Evolutionary conservation across 2,329 filamentous ascomycete genomes (phyloP), one percentile per base, ranked within the genome.

Genomic region (Samsoniella hepiali): DNA sequence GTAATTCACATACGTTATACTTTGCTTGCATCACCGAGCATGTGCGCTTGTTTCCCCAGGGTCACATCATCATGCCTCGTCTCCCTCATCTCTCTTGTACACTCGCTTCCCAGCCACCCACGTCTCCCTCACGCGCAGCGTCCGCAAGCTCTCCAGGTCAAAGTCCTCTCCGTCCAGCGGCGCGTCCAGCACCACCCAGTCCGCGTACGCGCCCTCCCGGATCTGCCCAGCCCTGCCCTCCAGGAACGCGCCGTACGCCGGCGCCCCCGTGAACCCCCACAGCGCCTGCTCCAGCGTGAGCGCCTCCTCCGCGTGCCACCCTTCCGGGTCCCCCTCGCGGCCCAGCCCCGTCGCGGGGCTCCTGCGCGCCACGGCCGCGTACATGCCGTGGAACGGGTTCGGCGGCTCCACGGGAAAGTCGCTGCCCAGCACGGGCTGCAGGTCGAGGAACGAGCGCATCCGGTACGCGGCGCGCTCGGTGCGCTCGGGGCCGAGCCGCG

Each of bases 331-430:
- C n/a, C 80, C 81, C 40, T 79, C 74, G 7, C 78, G 73, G 22
- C 82, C 82, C 1, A 74, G 76, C 0, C 82, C 84, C 0, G 85
- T 86, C 53, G 78, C 78, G 1, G 88, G 88, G 65, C 77, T 86
- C 49, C 81, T 81, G 62, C 88, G 78, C 13, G 87, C 82, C 2
- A 89, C 80, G 3, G 88, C 88, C 3, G 88, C 88, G 68, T 89
- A 91, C 45, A 91, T 85, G 22, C 88, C 88, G 62, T 87, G 82
- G 66, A 89, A 88, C 2, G 88, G 85, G 68, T 85, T 83, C 0
- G 87, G 82, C 2, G 88, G 88, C 71, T 91, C 88, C 8, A 91
- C 88, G 44, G 88, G 88, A 68, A 91, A 91, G 69, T 91, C 88
- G 56, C 86, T 89, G 2, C 88, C 88, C 1, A 91, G 78, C 1